Evolutionary conservation across 2,329 filamentous ascomycete genomes (phyloP), one percentile per base, ranked within the genome.

Genomic region (Rosellinia necatrix): DNA sequence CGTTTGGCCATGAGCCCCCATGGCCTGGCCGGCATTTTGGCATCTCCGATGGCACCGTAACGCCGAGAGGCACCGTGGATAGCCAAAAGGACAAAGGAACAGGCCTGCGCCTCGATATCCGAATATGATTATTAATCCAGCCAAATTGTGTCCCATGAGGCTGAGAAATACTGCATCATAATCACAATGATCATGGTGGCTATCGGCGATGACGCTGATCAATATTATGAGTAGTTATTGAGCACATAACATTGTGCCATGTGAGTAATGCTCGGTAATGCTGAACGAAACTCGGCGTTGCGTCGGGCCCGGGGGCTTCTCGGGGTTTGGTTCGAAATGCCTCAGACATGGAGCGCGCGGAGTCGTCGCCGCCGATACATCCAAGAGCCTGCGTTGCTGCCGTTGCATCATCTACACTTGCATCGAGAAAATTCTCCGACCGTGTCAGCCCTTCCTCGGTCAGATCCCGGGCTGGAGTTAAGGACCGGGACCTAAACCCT

Each of bases 391-490:
- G n/a, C n/a, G n/a, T n/a, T n/a, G n/a, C n/a, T n/a, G n/a, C n/a
- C n/a, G n/a, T n/a, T n/a, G n/a, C n/a, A n/a, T n/a, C n/a, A n/a
- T n/a, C n/a, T n/a, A n/a, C n/a, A n/a, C n/a, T n/a, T n/a, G n/a
- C n/a, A n/a, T n/a, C n/a, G n/a, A n/a, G n/a, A n/a, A n/a, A n/a
- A n/a, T n/a, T n/a, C n/a, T n/a, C n/a, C n/a, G n/a, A n/a, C n/a
- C n/a, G n/a, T n/a, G n/a, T n/a, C n/a, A n/a, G n/a, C n/a, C n/a
- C n/a, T n/a, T n/a, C 10, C 22, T 58, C 44, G 40, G 55, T 41
- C 49, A 47, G 46, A 54, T 54, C 55, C 29, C 56, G 56, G 52
- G n/a, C 38, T 53, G 46, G 53, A 57, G 49, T 56, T 56, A 59
- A 49, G 52, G 29, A n/a, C 52, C 51, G 56, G 37, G 27, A 52